Percentiles rank a stretch among this genome's conserved stretches.
Evolutionary conservation across 2,329 filamentous ascomycete genomes (phyloP).

Genomic region (Fusarium sp.): DNA sequence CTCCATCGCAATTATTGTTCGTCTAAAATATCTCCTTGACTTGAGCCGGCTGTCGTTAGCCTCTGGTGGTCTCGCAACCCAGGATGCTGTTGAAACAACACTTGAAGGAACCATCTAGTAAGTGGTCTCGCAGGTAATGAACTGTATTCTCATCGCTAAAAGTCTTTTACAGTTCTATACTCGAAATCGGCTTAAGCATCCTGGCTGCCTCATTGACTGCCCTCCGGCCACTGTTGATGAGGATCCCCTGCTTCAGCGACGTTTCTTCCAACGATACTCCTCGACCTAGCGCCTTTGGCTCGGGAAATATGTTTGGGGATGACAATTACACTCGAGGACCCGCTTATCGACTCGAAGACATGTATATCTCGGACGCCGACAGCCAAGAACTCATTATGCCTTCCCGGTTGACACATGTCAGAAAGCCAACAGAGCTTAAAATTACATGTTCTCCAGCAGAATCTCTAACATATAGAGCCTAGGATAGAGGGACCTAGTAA

Average conservation of each 20-base stretch:
- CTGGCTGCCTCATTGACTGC: constrained; percentile 5
- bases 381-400: constrained; percentile 15
- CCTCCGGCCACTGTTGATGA: constrained; percentile 15
- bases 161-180: neutral
- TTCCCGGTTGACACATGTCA: neutral
- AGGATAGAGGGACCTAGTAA: no score
- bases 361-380: constrained; percentile 1
- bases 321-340: neutral
- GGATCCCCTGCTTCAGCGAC: constrained; percentile 3
- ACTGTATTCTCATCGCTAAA: neutral
- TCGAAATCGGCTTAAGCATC: neutral
- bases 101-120: neutral
- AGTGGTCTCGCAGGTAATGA: fast-evolving
- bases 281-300: neutral
- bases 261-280: neutral
- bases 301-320: neutral
- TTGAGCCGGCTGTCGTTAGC: neutral
- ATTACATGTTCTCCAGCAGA: neutral
- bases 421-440: neutral
- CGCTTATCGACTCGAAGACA: constrained; percentile 6
- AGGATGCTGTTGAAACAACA: neutral
- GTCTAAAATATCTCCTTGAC: constrained; percentile 5
- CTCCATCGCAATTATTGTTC: constrained; percentile 14
- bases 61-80: neutral
- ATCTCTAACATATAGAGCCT: no score